phyloP scores from a whole-genome alignment of 2,329 filamentous ascomycete genomes.

The Pseudocercospora crystallina region DNA sequence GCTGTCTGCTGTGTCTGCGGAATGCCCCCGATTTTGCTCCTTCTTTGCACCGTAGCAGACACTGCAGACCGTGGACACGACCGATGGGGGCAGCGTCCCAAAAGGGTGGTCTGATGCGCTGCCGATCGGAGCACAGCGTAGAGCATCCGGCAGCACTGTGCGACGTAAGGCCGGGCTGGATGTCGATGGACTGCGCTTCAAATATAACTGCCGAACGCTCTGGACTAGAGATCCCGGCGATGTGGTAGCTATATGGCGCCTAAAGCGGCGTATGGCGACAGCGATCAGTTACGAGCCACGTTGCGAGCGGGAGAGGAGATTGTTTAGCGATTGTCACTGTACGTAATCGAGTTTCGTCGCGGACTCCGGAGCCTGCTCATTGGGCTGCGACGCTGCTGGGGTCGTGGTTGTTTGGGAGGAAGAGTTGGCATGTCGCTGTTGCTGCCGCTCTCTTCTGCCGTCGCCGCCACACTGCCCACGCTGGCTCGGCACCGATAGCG shows the following conservation, averaged over 20 bases:
- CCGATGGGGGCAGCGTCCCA: too few species aligned
- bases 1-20: too few species aligned
- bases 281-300: neutral
- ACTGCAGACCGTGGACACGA: too few species aligned
- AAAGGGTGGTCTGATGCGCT: too few species aligned
- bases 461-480: neutral
- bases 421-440: neutral
- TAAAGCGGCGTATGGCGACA: neutral
- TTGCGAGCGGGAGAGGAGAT: neutral
- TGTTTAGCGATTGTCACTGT: neutral
- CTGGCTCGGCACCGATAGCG: neutral
- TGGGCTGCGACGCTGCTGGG: neutral
- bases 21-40: too few species aligned
- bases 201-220: constrained; percentile 1
- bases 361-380: constrained; percentile 8
- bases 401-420: neutral
- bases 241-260: neutral
- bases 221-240: neutral
- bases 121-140: too few species aligned
- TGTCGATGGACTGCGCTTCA: too few species aligned
- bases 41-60: too few species aligned
- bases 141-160: neutral
- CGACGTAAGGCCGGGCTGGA: neutral
- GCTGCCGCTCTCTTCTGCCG: neutral
- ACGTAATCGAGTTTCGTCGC: constrained; percentile 12